A percentile compares a stretch with the other conserved stretches of the same genome.
Conservation (phyloP, 371 early-diverging fungal species). For the Rhizopus sp. region DNA sequence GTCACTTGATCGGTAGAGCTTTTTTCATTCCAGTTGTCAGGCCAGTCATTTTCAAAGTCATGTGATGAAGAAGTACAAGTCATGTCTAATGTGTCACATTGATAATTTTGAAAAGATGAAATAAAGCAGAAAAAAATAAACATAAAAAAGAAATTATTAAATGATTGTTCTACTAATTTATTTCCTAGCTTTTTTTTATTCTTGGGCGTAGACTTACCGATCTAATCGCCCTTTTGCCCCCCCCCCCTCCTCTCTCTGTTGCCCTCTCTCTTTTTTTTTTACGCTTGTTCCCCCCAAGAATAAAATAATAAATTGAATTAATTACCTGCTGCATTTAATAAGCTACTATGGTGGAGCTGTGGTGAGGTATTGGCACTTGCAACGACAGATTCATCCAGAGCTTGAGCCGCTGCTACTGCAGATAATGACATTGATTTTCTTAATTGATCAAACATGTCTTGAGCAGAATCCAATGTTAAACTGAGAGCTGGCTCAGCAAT, state of each 20-base stretch:
- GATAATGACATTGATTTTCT: conserved; percentile 44
- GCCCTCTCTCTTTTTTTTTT: too few species aligned
- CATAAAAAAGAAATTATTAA: conserved; percentile 7
- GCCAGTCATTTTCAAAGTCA: conserved; percentile 3
- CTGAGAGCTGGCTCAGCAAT: conserved; percentile 62
- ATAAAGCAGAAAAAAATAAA: conserved; percentile 7
- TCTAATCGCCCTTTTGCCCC: background rate
- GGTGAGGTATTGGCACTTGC: conserved; percentile 10
- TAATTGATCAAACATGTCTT: conserved; percentile 61
- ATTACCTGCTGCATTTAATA: conserved; percentile 21
- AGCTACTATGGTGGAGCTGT: background rate
- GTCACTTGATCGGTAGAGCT: too few species aligned
- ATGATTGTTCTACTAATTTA: background rate
- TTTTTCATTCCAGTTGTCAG: background rate
- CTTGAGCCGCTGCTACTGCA: conserved; percentile 38
- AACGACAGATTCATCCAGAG: conserved; percentile 19
- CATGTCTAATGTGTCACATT: conserved; percentile 9
- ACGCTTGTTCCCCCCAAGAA: background rate
- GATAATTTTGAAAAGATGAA: background rate
- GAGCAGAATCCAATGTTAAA: conserved; percentile 57
- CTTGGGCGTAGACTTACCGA: background rate
- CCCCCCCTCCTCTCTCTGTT: background rate
- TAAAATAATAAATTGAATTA: conserved; percentile 9
- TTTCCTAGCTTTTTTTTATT: conserved; percentile 9
- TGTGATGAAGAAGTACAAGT: conserved; percentile 8